A percentile compares a stretch with the other conserved stretches of the same genome.
Evolutionary conservation across 768 basidiomycete species (phyloP).

Genomic region (Boletus rubropictus): DNA sequence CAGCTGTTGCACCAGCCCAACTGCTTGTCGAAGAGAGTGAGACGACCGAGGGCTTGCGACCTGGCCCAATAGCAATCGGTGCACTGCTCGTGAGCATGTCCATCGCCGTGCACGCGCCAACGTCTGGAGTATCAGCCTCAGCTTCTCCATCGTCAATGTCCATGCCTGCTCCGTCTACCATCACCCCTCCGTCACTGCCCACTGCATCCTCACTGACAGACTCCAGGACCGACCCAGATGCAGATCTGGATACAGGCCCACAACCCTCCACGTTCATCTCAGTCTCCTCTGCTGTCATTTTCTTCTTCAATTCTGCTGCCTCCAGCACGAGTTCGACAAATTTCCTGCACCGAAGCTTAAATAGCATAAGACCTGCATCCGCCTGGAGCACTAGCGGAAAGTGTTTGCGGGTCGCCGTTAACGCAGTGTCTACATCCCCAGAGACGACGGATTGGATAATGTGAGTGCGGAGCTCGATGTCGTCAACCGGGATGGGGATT

Average conservation of each 20-base stretch:
- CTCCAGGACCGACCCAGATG: conserved; percentile 22
- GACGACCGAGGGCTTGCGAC: conserved; percentile 26
- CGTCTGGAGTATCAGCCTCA: conserved; percentile 28
- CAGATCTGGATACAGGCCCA: conserved; percentile 22
- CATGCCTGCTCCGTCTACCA: conserved; percentile 50
- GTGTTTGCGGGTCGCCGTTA: conserved; percentile 48
- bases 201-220: conserved; percentile 32
- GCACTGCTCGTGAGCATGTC: conserved; percentile 15
- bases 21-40: conserved; percentile 24
- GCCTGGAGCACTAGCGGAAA: conserved; percentile 62
- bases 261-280: conserved; percentile 28
- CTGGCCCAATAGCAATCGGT: conserved; percentile 29
- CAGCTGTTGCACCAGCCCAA: conserved; percentile 23
- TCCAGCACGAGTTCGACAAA: conserved; percentile 79
- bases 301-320: conserved; percentile 64
- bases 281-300: conserved; percentile 41
- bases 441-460: conserved; percentile 63
- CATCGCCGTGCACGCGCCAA: conserved; percentile 9
- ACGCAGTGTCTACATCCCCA: conserved; percentile 68
- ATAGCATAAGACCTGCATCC: conserved; percentile 65
- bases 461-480: conserved; percentile 62
- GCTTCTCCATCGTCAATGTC: conserved; percentile 39
- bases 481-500: conserved; percentile 34
- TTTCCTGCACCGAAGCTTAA: conserved; percentile 78
- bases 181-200: conserved; percentile 38